These are phyloP conservation scores for Exsudoporus frostii DNA, from an alignment of 768 basidiomycete genomes.

Conservation along the genomic window DNA sequence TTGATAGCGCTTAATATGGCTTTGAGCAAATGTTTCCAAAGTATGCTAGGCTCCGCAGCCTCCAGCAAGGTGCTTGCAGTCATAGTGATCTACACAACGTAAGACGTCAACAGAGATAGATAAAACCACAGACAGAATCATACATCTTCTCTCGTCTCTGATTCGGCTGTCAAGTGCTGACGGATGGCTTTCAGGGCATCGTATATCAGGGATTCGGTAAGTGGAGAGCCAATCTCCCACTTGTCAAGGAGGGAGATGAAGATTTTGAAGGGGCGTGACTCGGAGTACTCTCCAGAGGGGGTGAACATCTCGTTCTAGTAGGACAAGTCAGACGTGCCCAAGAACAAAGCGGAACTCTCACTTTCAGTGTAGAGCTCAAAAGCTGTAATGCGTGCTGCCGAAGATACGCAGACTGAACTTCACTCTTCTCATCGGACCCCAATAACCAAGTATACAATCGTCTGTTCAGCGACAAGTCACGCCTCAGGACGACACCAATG, in stretches of 20 bases:
- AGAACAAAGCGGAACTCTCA: slow-evolving; percentile 25
- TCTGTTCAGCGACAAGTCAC: slow-evolving; percentile 90
- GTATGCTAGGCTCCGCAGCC: slow-evolving; percentile 82
- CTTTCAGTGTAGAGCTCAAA: slow-evolving; percentile 67
- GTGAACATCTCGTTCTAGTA: slow-evolving; percentile 71
- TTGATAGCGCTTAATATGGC: slow-evolving; percentile 54
- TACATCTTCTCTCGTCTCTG: slow-evolving; percentile 63
- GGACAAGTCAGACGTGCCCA: slow-evolving; percentile 10
- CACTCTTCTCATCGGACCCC: slow-evolving; percentile 74
- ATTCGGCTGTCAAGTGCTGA: slow-evolving; percentile 46
- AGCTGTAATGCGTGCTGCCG: slow-evolving; percentile 68
- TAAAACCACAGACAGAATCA: slow-evolving; percentile 14
- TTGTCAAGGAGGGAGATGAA: slow-evolving; percentile 94
- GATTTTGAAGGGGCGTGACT: slow-evolving; percentile 89
- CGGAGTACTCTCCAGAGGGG: slow-evolving; percentile 68
- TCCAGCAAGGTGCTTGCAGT: slow-evolving; percentile 90
- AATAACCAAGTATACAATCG: slow-evolving; percentile 92
- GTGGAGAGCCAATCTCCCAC: slow-evolving; percentile 86
- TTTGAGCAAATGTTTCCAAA: slow-evolving; percentile 77
- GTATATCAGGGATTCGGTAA: slow-evolving; percentile 77
- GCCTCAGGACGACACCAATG: slow-evolving; percentile 82
- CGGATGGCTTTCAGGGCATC: slow-evolving; percentile 77
- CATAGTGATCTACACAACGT: slow-evolving; percentile 54
- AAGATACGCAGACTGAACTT: slow-evolving; percentile 73
- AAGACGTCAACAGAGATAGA: not conserved